These are phyloP conservation scores for Scolecobasidium constrictum DNA, from an alignment of 2,329 filamentous ascomycete genomes.

Conservation along the genomic window DNA sequence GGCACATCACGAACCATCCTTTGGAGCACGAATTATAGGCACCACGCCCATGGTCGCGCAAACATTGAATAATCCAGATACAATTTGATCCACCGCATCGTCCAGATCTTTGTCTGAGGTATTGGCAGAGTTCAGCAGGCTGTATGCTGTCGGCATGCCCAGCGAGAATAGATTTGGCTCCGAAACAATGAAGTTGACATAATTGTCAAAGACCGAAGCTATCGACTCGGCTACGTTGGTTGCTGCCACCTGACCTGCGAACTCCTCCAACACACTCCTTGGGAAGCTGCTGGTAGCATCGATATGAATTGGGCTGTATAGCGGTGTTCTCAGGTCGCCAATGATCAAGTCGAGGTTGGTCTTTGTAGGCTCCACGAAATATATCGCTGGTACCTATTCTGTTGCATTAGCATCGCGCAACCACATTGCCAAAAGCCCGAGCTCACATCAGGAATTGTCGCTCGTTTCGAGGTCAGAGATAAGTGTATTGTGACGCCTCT, in stretches of 20 bases:
- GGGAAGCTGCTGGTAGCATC: slow-evolving; percentile 95
- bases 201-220: slow-evolving; percentile 89
- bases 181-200: slow-evolving; percentile 92
- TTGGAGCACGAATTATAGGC: neutral
- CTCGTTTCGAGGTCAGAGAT: slow-evolving; percentile 37
- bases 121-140: slow-evolving; percentile 87
- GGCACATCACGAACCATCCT: slow-evolving; percentile 16
- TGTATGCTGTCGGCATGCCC: slow-evolving; percentile 88
- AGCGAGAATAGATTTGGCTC: slow-evolving; percentile 94
- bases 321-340: slow-evolving; percentile 69
- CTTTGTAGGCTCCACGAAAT: slow-evolving; percentile 81
- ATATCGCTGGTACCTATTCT: slow-evolving; percentile 82
- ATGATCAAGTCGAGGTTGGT: slow-evolving; percentile 77
- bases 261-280: slow-evolving; percentile 83
- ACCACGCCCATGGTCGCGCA: slow-evolving; percentile 86
- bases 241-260: slow-evolving; percentile 76
- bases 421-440: slow-evolving; percentile 2
- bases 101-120: slow-evolving; percentile 88
- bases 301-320: slow-evolving; percentile 90
- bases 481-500: slow-evolving; percentile 97
- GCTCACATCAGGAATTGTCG: neutral
- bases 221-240: slow-evolving; percentile 82
- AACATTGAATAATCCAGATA: slow-evolving; percentile 94
- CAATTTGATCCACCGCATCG: slow-evolving; percentile 75
- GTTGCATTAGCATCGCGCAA: slow-evolving; percentile 15